Evolutionary conservation across 495 filamentous ascomycete genomes (phyloP), one percentile per base, ranked within the genome.

Genomic region (Glarea lozoyensis): DNA sequence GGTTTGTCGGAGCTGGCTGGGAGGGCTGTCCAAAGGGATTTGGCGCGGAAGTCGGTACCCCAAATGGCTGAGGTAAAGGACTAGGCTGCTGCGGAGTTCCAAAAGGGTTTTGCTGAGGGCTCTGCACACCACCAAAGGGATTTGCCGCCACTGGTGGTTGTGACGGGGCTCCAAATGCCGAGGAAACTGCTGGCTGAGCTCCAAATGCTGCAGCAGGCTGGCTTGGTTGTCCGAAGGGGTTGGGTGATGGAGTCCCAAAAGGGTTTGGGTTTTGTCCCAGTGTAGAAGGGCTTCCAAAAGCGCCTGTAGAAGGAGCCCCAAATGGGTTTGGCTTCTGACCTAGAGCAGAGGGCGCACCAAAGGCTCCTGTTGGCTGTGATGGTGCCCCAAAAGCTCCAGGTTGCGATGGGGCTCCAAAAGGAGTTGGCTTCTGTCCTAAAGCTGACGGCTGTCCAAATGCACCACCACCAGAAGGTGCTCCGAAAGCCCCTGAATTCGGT

Each of bases 391-490:
- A 47, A 5, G 48, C n/a, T 16, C n/a, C 30, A 19, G 41, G 27
- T 43, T 43, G 41, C 11, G 4, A 22, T 4, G 36, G 34, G 0
- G 30, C 30, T 17, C 46, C 46, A 38, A 56, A 50, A 16, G 45
- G 25, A 43, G 45, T 56, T 29, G 32, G 21, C 27, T 36, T 42
- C 27, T 37, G 24, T 11, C 51, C 51, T 6, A 50, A 29, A 17
- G 37, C 21, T 27, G 51, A 43, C 3, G 51, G 51, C 24, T 55
- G 48, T n/a, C 52, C 48, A 44, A 54, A 54, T 30, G 47, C 42
- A 27, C 52, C 40, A 13, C 7, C n/a, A 15, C 27, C 25, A 17
- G 42, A 42, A 24, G 35, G n/a, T 19, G 15, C 20, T 15, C 44
- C 49, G 24, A 48, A 47, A 15, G 41, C 25, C 7, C 7, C 13